A percentile compares a stretch with the other conserved stretches of the same genome.
These are phyloP conservation scores for Colletotrichum australisinense DNA, from an alignment of 2,329 filamentous ascomycete species.

Conservation along the genomic window DNA sequence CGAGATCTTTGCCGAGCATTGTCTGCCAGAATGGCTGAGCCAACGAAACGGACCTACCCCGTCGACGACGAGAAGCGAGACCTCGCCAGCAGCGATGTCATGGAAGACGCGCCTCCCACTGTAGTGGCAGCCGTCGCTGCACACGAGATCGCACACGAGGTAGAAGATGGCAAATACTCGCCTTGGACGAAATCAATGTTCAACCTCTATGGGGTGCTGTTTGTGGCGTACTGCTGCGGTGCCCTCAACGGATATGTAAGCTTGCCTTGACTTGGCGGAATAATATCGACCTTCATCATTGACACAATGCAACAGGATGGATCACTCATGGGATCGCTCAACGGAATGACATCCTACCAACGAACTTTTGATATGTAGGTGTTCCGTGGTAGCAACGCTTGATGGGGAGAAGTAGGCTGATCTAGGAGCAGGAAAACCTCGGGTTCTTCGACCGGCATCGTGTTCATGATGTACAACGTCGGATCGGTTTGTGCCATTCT, in stretches of 20 bases:
- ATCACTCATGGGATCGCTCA: conserved; percentile 41
- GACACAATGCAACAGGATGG: conserved; percentile 29
- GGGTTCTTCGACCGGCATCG: conserved; percentile 32
- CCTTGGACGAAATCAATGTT: conserved; percentile 38
- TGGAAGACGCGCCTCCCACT: conserved; percentile 12
- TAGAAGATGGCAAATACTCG: conserved; percentile 31
- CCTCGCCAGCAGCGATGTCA: neutral
- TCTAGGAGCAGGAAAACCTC: conserved; percentile 31
- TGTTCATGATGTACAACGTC: conserved; percentile 60
- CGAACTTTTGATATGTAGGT: conserved; percentile 19
- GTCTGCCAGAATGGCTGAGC: conserved; percentile 20
- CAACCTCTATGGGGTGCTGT: conserved; percentile 34
- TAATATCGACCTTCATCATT: too few species aligned
- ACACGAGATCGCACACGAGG: conserved; percentile 34
- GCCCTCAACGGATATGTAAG: conserved; percentile 33
- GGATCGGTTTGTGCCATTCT: conserved; percentile 51
- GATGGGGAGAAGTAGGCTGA: neutral
- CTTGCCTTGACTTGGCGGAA: neutral
- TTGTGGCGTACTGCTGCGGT: conserved; percentile 36
- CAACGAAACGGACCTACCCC: neutral
- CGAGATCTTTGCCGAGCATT: neutral
- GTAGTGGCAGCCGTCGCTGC: conserved; percentile 19
- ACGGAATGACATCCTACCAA: conserved; percentile 42
- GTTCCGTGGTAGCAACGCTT: neutral
- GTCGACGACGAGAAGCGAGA: conserved; percentile 13